phyloP scores from a whole-genome alignment of 768 basidiomycete genomes.

The Coprinopsis marcescibilis region DNA sequence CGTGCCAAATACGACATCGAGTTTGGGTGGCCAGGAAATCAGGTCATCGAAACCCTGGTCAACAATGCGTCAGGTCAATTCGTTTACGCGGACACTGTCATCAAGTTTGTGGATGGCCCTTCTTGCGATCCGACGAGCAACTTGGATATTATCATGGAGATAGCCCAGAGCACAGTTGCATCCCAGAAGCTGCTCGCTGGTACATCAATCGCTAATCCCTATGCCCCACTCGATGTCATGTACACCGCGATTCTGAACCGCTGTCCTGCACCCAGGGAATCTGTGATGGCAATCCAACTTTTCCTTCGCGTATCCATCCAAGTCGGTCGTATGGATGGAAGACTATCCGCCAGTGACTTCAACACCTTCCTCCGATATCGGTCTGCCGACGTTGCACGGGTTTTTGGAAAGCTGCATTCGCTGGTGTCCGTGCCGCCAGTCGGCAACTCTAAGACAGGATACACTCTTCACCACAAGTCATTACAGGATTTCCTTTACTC shows the following conservation, averaged over 20 bases:
- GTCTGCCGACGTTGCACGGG: too few species aligned
- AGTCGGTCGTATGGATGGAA: too few species aligned
- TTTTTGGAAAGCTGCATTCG: background rate
- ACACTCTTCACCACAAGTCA: background rate
- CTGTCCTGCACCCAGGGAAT: too few species aligned
- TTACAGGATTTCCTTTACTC: background rate
- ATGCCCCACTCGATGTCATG: too few species aligned
- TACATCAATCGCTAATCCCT: too few species aligned
- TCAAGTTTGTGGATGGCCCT: constrained; percentile 5
- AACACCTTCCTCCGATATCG: too few species aligned
- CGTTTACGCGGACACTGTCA: constrained; percentile 4
- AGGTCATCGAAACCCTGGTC: constrained; percentile 4
- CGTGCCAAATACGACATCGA: background rate
- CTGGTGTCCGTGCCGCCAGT: background rate
- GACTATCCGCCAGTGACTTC: too few species aligned
- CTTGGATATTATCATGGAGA: background rate
- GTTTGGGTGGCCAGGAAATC: constrained; percentile 2
- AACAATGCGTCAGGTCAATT: constrained; percentile 4
- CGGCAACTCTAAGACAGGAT: background rate
- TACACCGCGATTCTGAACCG: too few species aligned
- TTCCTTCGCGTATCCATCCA: too few species aligned
- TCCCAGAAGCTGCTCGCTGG: too few species aligned
- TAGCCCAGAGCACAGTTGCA: background rate
- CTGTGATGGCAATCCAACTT: too few species aligned
- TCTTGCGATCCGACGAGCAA: background rate